Percentiles rank a stretch among this genome's conserved stretches.
Conservation (phyloP, 352 stramenopile genomes). For the Achlya hypogyna region DNA sequence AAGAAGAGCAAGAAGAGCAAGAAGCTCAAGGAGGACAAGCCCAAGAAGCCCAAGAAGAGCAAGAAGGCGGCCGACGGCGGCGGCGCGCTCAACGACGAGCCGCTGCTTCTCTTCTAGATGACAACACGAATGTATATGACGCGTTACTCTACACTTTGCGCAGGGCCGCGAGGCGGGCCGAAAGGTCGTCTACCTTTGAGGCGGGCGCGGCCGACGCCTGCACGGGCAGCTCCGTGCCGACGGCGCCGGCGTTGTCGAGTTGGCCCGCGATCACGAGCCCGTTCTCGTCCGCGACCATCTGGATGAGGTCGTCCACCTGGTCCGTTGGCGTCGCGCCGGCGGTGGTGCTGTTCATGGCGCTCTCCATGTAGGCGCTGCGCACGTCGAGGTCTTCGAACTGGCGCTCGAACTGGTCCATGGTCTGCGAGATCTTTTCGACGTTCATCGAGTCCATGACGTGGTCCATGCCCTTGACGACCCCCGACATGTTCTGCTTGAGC, state of each 20-base stretch:
- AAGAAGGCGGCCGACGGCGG: slow-evolving; percentile 30
- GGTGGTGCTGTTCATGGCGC: slow-evolving; percentile 94
- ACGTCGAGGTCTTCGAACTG: slow-evolving; percentile 99
- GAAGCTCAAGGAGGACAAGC: slow-evolving; percentile 30
- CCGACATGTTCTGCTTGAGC: slow-evolving; percentile 93
- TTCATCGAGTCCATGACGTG: slow-evolving; percentile 96
- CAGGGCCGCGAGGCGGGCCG: slow-evolving; percentile 69
- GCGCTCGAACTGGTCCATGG: slow-evolving; percentile 98
- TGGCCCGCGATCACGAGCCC: slow-evolving; percentile 91
- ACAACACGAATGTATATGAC: neutral
- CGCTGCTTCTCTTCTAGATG: slow-evolving; percentile 67
- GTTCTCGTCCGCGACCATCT: slow-evolving; percentile 97
- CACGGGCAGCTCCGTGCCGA: slow-evolving; percentile 74
- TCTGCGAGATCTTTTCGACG: slow-evolving; percentile 94
- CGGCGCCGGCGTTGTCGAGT: slow-evolving; percentile 85
- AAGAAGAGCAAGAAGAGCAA: slow-evolving; percentile 26
- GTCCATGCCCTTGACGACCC: slow-evolving; percentile 95
- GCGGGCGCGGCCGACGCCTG: slow-evolving; percentile 34
- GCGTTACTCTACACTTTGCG: slow-evolving; percentile 29
- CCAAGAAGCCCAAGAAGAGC: slow-evolving; percentile 26
- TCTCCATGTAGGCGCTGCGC: slow-evolving; percentile 96
- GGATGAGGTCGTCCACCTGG: slow-evolving; percentile 96
- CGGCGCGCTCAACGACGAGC: slow-evolving; percentile 31
- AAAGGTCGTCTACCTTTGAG: slow-evolving; percentile 43
- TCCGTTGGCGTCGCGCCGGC: slow-evolving; percentile 93